Evolutionary conservation across 352 stramenopile genomes (phyloP).

Genomic region (Blastocystis sp.): DNA sequence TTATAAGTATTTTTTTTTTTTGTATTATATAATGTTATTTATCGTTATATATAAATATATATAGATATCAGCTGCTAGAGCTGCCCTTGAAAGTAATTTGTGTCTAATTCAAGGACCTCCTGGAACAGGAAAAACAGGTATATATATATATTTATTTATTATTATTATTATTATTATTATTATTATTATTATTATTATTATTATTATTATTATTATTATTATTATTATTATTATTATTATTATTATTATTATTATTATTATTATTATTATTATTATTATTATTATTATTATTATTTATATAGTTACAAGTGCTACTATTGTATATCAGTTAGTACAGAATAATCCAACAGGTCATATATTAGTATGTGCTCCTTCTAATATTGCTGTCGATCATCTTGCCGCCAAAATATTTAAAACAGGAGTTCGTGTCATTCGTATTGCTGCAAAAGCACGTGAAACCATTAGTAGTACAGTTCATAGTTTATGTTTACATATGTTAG

Average conservation of each 20-base stretch:
- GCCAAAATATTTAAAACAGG: slow-evolving; percentile 91
- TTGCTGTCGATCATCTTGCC: slow-evolving; percentile 90
- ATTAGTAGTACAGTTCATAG: slow-evolving; percentile 74
- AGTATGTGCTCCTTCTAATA: slow-evolving; percentile 90
- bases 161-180: too few species aligned
- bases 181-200: too few species aligned
- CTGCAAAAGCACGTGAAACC: slow-evolving; percentile 82
- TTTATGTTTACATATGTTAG: slow-evolving; percentile 87
- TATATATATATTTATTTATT: background rate
- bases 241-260: background rate
- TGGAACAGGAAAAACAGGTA: slow-evolving; percentile 77
- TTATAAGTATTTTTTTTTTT: background rate
- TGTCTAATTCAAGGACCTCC: slow-evolving; percentile 91
- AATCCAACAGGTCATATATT: slow-evolving; percentile 71
- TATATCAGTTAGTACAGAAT: slow-evolving; percentile 95
- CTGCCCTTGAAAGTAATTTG: slow-evolving; percentile 80
- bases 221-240: too few species aligned
- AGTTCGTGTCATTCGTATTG: slow-evolving; percentile 86
- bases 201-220: too few species aligned
- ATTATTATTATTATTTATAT: too few species aligned
- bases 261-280: slow-evolving; percentile 2
- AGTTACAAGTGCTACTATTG: slow-evolving; percentile 85
- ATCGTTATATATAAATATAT: background rate
- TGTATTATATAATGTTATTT: background rate
- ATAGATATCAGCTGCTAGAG: slow-evolving; percentile 76